phyloP scores from a whole-genome alignment of 23 red algal species.

The Gracilaria vermiculophylla region DNA sequence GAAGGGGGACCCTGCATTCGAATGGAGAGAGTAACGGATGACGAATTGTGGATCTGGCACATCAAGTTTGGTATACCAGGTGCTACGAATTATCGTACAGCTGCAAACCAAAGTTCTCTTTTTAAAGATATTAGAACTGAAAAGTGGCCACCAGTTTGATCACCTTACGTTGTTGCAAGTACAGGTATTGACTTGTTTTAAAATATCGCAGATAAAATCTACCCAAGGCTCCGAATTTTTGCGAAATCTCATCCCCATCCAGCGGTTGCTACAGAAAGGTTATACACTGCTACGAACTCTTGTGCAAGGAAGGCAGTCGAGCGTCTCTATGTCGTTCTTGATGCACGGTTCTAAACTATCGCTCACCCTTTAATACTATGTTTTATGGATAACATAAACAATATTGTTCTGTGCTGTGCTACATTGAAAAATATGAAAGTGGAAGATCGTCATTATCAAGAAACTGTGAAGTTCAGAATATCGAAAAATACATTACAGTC shows the following conservation, averaged over 20 bases:
- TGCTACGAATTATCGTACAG: slow-evolving; percentile 22
- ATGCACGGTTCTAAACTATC: slow-evolving; percentile 8
- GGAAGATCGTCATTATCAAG: neutral
- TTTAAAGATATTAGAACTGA: slow-evolving; percentile 19
- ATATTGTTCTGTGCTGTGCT: neutral
- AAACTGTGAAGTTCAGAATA: neutral
- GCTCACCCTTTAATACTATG: neutral
- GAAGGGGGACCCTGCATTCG: neutral
- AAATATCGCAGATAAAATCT: neutral
- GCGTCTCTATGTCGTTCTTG: slow-evolving; percentile 25
- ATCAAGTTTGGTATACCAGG: slow-evolving; percentile 32
- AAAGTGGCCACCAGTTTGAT: slow-evolving; percentile 2
- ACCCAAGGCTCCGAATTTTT: neutral
- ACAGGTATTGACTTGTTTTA: neutral
- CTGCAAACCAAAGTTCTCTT: neutral
- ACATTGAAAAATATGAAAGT: slow-evolving; percentile 53
- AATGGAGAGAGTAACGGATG: slow-evolving; percentile 48
- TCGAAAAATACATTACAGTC: neutral
- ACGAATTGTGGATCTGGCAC: slow-evolving; percentile 52
- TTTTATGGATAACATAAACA: neutral
- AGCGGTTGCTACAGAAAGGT: neutral
- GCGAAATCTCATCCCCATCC: neutral
- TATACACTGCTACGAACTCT: neutral
- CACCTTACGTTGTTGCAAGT: neutral
- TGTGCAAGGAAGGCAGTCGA: slow-evolving; percentile 24